Base-by-base conservation (phyloP, 768 basidiomycete species). In the Daedaleopsis nitida region DNA sequence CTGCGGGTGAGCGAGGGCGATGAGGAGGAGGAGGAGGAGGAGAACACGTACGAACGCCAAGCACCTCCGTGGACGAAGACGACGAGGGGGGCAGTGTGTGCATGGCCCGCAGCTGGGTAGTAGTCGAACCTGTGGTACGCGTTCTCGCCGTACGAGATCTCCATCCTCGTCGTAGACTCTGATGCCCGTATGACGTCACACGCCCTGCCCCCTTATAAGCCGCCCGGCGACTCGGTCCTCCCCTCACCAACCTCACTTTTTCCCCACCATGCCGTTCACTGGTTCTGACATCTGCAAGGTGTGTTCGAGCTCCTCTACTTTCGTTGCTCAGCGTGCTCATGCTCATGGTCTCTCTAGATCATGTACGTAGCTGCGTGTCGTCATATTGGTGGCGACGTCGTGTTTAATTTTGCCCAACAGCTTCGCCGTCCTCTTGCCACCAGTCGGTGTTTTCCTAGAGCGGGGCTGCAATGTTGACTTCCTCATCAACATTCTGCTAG, bases 371-470 rank as follows among this genome's bases (percentile, higher is more conserved):
- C 48, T 44, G 24, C n/a, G 19, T 12, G 2, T n/a, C n/a, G 56
- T 52, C 27, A 19, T n/a, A 45, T 16, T 10, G 53, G 19, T 38
- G 52, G 16, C 24, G 34, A n/a, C 5, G 49, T 11, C 8, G 7
- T 24, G 34, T 16, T 19, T 32, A 32, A 32, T 7, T 7, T 34
- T 27, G 58, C 37, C 49, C 51, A 42, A 7, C 65, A 89, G 85
- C 61, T 68, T 86, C 57, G 91, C 91, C 60, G 80, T 93, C 75
- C 66, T 92, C 71, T 68, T 93, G 14, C 92, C 93, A 11, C 94
- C 94, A 60, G 71, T 96, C 2, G 93, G 88, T 58, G 94, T 96
- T 24, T 94, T 94, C 77, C 76, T 96, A 24, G 93, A 96, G 77
- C 83, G 91, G 55, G 94, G 94, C 24, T 95, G 92, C 71, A 77